These are phyloP conservation scores for Neonectria coccinea DNA, from an alignment of 2,329 filamentous ascomycete species.

Conservation along the genomic window DNA sequence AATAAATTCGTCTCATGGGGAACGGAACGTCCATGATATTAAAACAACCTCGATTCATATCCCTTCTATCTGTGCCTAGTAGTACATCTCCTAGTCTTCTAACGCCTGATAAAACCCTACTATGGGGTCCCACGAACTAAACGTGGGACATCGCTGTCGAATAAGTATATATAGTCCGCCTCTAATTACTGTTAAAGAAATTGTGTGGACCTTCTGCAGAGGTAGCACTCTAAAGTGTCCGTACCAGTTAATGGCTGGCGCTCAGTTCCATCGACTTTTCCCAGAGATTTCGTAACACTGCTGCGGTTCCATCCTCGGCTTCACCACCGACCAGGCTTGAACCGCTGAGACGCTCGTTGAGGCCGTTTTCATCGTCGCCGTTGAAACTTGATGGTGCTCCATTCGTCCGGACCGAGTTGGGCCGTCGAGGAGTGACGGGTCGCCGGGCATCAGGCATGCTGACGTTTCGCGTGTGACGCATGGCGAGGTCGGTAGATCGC, in stretches of 20 bases:
- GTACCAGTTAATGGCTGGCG: slow-evolving; percentile 56
- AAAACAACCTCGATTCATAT: slow-evolving; percentile 9
- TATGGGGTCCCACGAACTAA: slow-evolving; percentile 1
- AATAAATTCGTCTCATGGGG: not conserved
- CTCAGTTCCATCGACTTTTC: slow-evolving; percentile 70
- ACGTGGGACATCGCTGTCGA: not conserved
- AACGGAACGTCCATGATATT: not conserved
- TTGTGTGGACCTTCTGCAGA: not conserved
- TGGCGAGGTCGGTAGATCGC: slow-evolving; percentile 45
- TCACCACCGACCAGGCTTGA: slow-evolving; percentile 62
- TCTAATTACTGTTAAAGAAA: not conserved
- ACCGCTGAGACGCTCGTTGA: slow-evolving; percentile 61
- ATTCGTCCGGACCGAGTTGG: slow-evolving; percentile 53
- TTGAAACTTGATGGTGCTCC: slow-evolving; percentile 60
- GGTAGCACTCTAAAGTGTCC: slow-evolving; percentile 3
- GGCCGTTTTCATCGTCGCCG: slow-evolving; percentile 56
- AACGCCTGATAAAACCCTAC: slow-evolving; percentile 17
- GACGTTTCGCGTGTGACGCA: slow-evolving; percentile 54
- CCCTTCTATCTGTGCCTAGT: slow-evolving; percentile 23
- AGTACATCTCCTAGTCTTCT: slow-evolving; percentile 11
- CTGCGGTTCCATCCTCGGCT: slow-evolving; percentile 63
- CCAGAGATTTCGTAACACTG: slow-evolving; percentile 69
- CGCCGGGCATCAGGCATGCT: slow-evolving; percentile 53
- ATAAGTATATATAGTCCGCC: not conserved
- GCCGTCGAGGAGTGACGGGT: slow-evolving; percentile 47